These are phyloP conservation scores for Pseudogymnoascus sp. DNA, from an alignment of 2,329 filamentous ascomycete species.

Conservation along the genomic window DNA sequence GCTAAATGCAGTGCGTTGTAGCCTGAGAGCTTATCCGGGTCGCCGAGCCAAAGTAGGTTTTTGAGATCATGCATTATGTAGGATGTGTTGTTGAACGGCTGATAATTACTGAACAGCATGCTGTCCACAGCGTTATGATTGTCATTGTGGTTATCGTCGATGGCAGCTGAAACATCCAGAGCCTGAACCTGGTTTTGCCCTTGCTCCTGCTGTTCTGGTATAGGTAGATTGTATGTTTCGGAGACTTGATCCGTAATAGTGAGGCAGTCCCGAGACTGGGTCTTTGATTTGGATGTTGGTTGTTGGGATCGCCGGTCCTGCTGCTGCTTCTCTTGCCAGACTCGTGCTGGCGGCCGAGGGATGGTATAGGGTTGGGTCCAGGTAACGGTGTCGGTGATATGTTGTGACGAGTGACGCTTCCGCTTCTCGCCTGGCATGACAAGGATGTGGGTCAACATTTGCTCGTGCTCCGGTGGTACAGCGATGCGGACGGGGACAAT, in stretches of 20 bases:
- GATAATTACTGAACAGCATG: neutral
- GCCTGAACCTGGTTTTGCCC: neutral
- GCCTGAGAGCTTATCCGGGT: neutral
- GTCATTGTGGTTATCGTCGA: neutral
- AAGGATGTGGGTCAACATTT: too few species aligned
- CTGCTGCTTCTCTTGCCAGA: too few species aligned
- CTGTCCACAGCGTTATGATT: neutral
- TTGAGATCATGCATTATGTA: neutral
- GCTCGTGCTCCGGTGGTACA: too few species aligned
- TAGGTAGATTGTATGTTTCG: neutral
- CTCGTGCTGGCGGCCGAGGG: too few species aligned
- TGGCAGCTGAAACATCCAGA: neutral
- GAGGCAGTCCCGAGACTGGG: neutral
- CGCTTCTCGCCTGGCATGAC: too few species aligned
- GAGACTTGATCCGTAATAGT: neutral
- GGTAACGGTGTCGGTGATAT: too few species aligned
- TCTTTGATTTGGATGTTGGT: too few species aligned
- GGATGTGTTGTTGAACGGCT: neutral
- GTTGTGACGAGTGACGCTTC: too few species aligned
- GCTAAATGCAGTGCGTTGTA: neutral
- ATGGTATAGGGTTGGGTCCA: too few species aligned
- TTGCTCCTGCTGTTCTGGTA: neutral
- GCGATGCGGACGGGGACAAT: too few species aligned
- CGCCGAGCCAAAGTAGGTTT: neutral
- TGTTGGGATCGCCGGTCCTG: too few species aligned